A percentile compares a stretch with the other conserved stretches of the same genome.
phyloP scores from a whole-genome alignment of 2,329 filamentous ascomycete genomes.

The Colletotrichum tropicale region DNA sequence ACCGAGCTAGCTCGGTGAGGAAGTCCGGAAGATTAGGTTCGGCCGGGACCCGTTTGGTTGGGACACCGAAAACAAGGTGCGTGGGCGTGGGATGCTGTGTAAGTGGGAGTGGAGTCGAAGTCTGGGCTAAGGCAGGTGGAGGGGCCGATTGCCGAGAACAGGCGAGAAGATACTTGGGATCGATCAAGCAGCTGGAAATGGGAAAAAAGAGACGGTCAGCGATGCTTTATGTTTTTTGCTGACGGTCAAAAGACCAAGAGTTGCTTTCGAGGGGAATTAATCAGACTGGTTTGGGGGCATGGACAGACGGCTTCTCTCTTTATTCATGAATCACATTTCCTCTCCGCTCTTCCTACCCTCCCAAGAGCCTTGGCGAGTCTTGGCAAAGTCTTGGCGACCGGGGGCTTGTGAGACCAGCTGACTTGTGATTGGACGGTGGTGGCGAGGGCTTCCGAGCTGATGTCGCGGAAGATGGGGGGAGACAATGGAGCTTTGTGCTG shows the following conservation, averaged over 20 bases:
- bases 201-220: slow-evolving; percentile 2
- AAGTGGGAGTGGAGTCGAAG: slow-evolving; percentile 11
- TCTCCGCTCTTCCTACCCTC: slow-evolving; percentile 20
- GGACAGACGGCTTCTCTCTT: slow-evolving; percentile 16
- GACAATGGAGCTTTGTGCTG: not conserved
- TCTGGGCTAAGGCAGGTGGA: not conserved
- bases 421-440: slow-evolving; percentile 1
- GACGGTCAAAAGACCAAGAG: not conserved
- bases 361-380: slow-evolving; percentile 17
- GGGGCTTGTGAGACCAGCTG: slow-evolving; percentile 1
- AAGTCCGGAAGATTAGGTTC: not conserved
- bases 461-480: slow-evolving; percentile 5
- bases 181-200: not conserved
- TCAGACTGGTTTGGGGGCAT: slow-evolving; percentile 6
- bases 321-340: slow-evolving; percentile 22
- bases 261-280: not conserved
- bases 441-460: slow-evolving; percentile 17
- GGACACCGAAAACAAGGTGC: not conserved
- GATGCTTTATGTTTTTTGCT: slow-evolving; percentile 20
- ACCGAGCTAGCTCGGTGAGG: slow-evolving; percentile 4
- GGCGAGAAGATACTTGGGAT: not conserved
- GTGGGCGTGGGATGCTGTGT: slow-evolving; percentile 1
- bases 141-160: slow-evolving; percentile 11
- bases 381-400: slow-evolving; percentile 19
- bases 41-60: not conserved